These are phyloP conservation scores for Silene noctiflora DNA, from an alignment of 179 eudicot species.

Conservation along the genomic window DNA sequence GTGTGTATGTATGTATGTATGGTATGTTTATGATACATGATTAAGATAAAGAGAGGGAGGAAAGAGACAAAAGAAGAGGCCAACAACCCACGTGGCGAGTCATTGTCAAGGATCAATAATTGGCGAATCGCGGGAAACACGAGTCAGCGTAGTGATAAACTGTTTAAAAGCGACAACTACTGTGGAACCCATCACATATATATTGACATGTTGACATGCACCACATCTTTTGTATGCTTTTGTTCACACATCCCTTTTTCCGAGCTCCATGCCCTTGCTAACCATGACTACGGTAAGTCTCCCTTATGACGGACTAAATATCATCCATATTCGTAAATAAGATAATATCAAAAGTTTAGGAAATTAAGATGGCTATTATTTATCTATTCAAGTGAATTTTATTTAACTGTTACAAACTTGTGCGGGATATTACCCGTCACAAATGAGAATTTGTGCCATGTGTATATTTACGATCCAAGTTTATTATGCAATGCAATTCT, in stretches of 20 bases:
- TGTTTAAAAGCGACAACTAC: neutral
- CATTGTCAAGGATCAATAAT: conserved; percentile 23
- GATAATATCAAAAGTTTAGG: no score
- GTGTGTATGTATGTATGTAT: neutral
- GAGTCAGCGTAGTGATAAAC: conserved; percentile 16
- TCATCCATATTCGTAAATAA: no score
- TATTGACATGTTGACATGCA: neutral
- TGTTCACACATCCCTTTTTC: conserved; percentile 1
- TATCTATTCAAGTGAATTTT: no score
- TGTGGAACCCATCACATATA: neutral
- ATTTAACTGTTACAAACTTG: no score
- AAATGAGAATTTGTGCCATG: no score
- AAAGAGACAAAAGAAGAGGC: conserved; percentile 14
- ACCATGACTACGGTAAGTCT: no score
- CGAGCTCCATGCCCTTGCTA: no score
- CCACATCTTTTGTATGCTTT: neutral
- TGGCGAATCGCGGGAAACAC: conserved; percentile 17
- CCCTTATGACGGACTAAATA: no score
- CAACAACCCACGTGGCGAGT: conserved; percentile 32
- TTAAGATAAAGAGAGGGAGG: neutral
- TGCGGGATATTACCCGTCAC: no score
- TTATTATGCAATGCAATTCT: neutral
- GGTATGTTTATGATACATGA: neutral
- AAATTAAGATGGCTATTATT: no score
- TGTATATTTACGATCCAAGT: neutral